Evolutionary conservation across 1,284 basidiomycete species (phyloP).

Genomic region (Ceratobasidium sp.): DNA sequence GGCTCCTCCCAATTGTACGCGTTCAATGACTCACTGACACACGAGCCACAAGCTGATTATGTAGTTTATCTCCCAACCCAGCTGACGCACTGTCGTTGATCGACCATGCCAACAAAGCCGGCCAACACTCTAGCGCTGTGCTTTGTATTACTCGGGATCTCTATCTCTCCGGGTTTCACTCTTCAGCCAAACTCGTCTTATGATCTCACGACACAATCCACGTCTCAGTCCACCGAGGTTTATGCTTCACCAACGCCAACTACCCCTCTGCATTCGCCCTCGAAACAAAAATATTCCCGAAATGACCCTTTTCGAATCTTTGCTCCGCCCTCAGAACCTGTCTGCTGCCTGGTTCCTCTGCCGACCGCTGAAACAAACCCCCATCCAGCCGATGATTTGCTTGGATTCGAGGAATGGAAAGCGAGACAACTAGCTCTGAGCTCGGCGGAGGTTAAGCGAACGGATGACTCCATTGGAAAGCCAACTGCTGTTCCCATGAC

Average conservation of each 20-base stretch:
- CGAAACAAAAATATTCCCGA: conserved; percentile 7
- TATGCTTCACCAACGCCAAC: conserved; percentile 6
- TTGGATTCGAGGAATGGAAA: conserved; percentile 93
- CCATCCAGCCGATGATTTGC: conserved; percentile 56
- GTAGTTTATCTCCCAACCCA: not conserved
- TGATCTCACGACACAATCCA: not conserved
- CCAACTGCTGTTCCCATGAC: conserved; percentile 42
- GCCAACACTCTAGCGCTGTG: conserved; percentile 1
- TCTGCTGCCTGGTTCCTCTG: conserved; percentile 70
- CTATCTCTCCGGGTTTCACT: not conserved
- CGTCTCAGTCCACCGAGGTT: not conserved
- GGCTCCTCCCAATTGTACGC: conserved; percentile 7
- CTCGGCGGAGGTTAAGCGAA: conserved; percentile 44
- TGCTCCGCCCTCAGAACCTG: conserved; percentile 49
- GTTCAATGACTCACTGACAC: not conserved
- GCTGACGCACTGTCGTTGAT: conserved; percentile 31
- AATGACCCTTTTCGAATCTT: conserved; percentile 29
- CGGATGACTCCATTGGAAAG: conserved; percentile 34
- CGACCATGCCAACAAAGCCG: conserved; percentile 18
- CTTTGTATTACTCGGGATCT: not conserved
- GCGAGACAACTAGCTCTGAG: conserved; percentile 59
- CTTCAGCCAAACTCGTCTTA: not conserved
- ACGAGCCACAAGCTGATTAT: not conserved
- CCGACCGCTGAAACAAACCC: conserved; percentile 55
- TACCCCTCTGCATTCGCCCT: not conserved